phyloP scores from a whole-genome alignment of 202 grass and related monocot genomes.

The Sporobolus alterniflorus region DNA sequence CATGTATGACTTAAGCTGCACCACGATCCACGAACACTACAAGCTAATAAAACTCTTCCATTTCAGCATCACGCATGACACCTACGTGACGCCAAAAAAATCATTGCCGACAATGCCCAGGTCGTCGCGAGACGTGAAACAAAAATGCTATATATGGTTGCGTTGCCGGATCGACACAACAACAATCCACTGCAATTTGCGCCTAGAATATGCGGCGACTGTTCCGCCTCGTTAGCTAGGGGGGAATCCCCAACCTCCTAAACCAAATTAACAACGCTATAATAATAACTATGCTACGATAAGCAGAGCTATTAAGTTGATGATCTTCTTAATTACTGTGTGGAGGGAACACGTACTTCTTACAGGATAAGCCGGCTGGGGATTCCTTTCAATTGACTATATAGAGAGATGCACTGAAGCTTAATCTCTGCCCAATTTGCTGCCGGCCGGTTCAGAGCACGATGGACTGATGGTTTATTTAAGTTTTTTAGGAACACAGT shows the following conservation, averaged over 20 bases:
- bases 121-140: conserved; percentile 34
- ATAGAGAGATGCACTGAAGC: background rate
- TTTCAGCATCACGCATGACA: conserved; percentile 26
- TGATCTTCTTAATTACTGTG: background rate
- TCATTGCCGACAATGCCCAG: too few species aligned
- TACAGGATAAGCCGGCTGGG: conserved; percentile 12
- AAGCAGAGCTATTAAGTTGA: background rate
- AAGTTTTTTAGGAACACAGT: too few species aligned
- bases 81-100: conserved; percentile 19
- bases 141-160: conserved; percentile 27
- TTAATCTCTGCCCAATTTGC: conserved; percentile 1
- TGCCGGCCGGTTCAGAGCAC: background rate
- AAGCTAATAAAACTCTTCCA: background rate
- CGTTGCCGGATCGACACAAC: conserved; percentile 6
- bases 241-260: conserved; percentile 46
- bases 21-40: conserved; percentile 27
- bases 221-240: conserved; percentile 25
- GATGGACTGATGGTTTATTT: too few species aligned
- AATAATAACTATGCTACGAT: background rate
- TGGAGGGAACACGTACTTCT: background rate
- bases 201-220: background rate
- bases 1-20: conserved; percentile 23
- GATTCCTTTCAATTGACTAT: background rate
- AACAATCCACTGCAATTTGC: conserved; percentile 40
- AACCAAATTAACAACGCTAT: background rate